Conservation (phyloP, 2,329 filamentous ascomycete genomes). For the Trichoderma sp. region DNA sequence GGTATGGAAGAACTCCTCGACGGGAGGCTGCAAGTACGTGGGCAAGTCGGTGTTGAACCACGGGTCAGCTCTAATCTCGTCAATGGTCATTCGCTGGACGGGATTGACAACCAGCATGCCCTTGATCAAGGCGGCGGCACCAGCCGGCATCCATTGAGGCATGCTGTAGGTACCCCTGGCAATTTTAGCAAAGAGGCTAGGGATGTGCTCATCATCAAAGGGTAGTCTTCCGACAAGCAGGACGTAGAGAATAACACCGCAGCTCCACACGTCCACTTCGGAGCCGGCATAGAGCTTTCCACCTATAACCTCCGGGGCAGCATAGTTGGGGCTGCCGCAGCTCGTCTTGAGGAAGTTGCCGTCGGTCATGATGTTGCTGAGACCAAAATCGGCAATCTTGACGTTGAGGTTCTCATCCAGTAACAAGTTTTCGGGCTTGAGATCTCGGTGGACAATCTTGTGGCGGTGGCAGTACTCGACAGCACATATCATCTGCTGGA, state of each 20-base stretch:
- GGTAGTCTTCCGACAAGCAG: constrained; percentile 79
- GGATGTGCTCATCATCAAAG: constrained; percentile 98
- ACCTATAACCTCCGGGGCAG: constrained; percentile 94
- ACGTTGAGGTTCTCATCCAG: constrained; percentile 95
- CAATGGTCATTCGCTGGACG: constrained; percentile 88
- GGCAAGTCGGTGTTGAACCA: constrained; percentile 92
- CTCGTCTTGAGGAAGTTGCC: constrained; percentile 99
- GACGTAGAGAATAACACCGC: constrained; percentile 86
- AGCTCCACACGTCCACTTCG: constrained; percentile 98
- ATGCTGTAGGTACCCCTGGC: constrained; percentile 90
- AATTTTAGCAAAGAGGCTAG: constrained; percentile 96
- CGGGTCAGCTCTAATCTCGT: constrained; percentile 86
- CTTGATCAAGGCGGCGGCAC: constrained; percentile 78
- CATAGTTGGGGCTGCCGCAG: constrained; percentile 97
- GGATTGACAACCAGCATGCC: constrained; percentile 95
- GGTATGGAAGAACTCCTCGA: constrained; percentile 89
- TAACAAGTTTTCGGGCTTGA: constrained; percentile 95
- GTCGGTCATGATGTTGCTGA: constrained; percentile 99
- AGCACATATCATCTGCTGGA: constrained; percentile 98
- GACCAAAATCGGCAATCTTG: constrained; percentile 97
- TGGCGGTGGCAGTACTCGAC: constrained; percentile 98
- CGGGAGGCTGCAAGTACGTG: constrained; percentile 79
- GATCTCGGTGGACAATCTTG: constrained; percentile 96
- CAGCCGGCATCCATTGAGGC: constrained; percentile 84
- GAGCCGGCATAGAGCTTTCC: constrained; percentile 96